Evolutionary conservation across 1,284 basidiomycete genomes (phyloP), one percentile per base, ranked within the genome.

Genomic region (Microbotryum violaceum): DNA sequence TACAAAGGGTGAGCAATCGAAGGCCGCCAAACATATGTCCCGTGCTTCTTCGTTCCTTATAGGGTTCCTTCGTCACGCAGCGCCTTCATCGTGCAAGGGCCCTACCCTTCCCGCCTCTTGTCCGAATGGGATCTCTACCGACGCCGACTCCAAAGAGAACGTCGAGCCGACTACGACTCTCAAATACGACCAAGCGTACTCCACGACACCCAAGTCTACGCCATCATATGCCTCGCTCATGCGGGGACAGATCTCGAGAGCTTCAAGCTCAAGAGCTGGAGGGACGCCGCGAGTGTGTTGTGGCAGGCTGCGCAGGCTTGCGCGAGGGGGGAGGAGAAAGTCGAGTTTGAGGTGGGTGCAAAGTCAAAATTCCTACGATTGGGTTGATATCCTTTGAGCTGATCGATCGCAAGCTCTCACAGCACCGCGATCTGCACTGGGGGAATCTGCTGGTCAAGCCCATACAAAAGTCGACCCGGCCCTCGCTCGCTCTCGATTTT

Each of bases 381-480:
- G 25, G 18, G 6, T 20, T 12, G 10, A 2, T 10, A 23, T 20
- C 2, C 21, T n/a, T 8, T 33, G 27, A 48, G 49, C 54, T 59
- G 29, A 57, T 47, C 23, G 1, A n/a, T n/a, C 59, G 21, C 37
- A 18, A 14, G 51, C 16, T 23, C 16, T 27, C 48, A 37, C 73
- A 96, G 89, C 96, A 98, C 76, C 90, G 94, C 21, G 94, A 98
- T 75, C 81, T 98, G 44, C 94, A 98, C 73, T 91, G 91, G 84
- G 94, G 94, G n/a, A 96, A 98, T 75, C 87, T 98, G 54, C 82
- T 98, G 12, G 83, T 98, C 53, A 84, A 83, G 69, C 79, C 82
- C 59, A 16, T 9, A 16, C 51, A 79, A 4, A n/a, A 60, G 16
- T 7, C 20, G 31, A 54, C 1, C 16, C 44, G 18, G 73, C 78